These are phyloP conservation scores for Rhizophagus prolifer DNA, from an alignment of 192 early-diverging fungal genomes.

Conservation along the genomic window DNA sequence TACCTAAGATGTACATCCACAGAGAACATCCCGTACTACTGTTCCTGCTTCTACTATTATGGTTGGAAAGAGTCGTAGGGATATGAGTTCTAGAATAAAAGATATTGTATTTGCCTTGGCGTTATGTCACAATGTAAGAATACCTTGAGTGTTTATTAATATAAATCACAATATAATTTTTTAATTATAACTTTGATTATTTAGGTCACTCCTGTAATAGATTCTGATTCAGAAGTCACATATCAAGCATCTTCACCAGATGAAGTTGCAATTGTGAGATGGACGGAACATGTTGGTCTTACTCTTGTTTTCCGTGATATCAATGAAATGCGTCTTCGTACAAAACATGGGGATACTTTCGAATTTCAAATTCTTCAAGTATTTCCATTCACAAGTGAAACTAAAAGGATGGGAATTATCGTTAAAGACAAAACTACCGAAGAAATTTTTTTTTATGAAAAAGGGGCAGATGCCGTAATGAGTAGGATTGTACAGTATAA, in stretches of 20 bases:
- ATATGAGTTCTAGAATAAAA: slow-evolving; percentile 79
- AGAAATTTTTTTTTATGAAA: slow-evolving; percentile 88
- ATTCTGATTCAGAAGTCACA: slow-evolving; percentile 60
- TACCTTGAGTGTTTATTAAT: neutral
- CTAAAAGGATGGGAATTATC: slow-evolving; percentile 96
- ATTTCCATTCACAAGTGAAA: slow-evolving; percentile 98
- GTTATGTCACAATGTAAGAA: slow-evolving; percentile 84
- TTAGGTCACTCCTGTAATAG: slow-evolving; percentile 69
- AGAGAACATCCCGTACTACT: slow-evolving; percentile 22
- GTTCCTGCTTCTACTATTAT: slow-evolving; percentile 31
- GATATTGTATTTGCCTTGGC: slow-evolving; percentile 90
- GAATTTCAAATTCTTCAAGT: slow-evolving; percentile 84
- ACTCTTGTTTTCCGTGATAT: slow-evolving; percentile 77
- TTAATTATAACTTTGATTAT: neutral
- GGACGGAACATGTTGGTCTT: slow-evolving; percentile 87
- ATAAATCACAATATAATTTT: neutral
- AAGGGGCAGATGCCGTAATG: slow-evolving; percentile 95
- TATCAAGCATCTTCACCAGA: slow-evolving; percentile 97
- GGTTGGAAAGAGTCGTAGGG: slow-evolving; percentile 66
- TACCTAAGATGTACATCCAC: neutral
- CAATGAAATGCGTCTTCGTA: slow-evolving; percentile 63
- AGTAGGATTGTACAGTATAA: slow-evolving; percentile 83
- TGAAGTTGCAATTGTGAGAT: slow-evolving; percentile 92
- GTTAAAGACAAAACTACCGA: slow-evolving; percentile 64
- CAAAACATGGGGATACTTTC: slow-evolving; percentile 52